phyloP scores from a whole-genome alignment of 169 alveolate species.

The Cryptosporidium ryanae region DNA sequence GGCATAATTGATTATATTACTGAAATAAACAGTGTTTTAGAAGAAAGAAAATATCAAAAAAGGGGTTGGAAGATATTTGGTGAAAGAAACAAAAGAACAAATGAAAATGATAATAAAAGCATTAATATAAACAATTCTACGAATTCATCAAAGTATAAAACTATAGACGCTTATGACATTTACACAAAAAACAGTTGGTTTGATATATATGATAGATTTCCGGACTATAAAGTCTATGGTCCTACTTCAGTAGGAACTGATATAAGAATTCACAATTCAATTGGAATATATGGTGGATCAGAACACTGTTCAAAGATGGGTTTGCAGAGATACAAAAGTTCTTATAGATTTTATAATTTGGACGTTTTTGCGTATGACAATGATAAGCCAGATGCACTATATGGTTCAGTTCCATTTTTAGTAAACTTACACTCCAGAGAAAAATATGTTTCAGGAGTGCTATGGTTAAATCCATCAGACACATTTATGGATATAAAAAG shows the following conservation, averaged over 20 bases:
- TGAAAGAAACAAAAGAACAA: not conserved
- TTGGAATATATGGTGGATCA: slow-evolving; percentile 76
- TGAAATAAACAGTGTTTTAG: slow-evolving; percentile 20
- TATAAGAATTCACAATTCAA: slow-evolving; percentile 59
- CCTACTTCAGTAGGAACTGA: slow-evolving; percentile 78
- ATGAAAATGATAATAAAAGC: not conserved
- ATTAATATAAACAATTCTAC: not conserved
- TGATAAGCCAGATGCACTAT: slow-evolving; percentile 53
- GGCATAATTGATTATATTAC: slow-evolving; percentile 7
- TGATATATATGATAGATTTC: slow-evolving; percentile 68
- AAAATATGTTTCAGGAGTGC: slow-evolving; percentile 76
- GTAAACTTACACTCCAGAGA: slow-evolving; percentile 1
- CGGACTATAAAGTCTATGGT: slow-evolving; percentile 75
- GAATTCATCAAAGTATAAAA: not conserved
- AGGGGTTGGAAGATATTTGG: slow-evolving; percentile 51
- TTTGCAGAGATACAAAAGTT: slow-evolving; percentile 76
- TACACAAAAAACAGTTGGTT: slow-evolving; percentile 72
- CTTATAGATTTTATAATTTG: slow-evolving; percentile 83
- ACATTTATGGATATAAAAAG: slow-evolving; percentile 80
- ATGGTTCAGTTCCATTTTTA: slow-evolving; percentile 56
- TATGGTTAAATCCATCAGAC: slow-evolving; percentile 84
- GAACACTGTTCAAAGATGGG: slow-evolving; percentile 76
- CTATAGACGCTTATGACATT: slow-evolving; percentile 38
- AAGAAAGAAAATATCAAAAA: slow-evolving; percentile 37
- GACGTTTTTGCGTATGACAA: slow-evolving; percentile 79